These are phyloP conservation scores for Cytospora piceicola DNA, from an alignment of 2,329 filamentous ascomycete species.

Conservation along the genomic window DNA sequence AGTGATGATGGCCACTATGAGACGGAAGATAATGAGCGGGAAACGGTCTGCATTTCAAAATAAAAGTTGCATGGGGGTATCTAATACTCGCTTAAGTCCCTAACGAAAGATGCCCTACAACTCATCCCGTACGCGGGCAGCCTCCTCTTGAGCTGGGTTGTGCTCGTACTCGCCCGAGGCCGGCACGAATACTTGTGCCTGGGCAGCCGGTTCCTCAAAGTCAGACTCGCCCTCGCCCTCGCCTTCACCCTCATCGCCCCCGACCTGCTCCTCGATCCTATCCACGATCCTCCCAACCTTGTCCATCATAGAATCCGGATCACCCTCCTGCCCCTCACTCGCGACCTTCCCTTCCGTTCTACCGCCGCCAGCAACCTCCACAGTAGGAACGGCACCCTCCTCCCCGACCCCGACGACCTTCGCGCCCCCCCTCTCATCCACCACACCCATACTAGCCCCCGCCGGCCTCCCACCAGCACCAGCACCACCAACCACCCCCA, in stretches of 20 bases:
- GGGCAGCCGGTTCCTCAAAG: conserved; percentile 16
- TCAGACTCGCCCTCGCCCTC: neutral
- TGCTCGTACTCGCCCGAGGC: conserved; percentile 32
- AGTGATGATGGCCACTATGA: neutral
- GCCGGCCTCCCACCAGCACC: conserved; percentile 29
- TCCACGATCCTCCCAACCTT: conserved; percentile 60
- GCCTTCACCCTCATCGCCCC: conserved; percentile 5
- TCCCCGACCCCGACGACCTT: conserved; percentile 39
- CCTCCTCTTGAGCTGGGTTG: conserved; percentile 40
- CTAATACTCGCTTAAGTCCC: neutral
- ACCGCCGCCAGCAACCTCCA: conserved; percentile 46
- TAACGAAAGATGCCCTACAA: conserved; percentile 36
- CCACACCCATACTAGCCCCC: conserved; percentile 36
- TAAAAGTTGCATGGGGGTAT: neutral
- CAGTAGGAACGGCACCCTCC: conserved; percentile 53
- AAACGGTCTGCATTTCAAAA: neutral
- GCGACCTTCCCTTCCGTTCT: conserved; percentile 35
- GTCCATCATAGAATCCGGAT: conserved; percentile 51
- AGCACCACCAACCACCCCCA: conserved; percentile 48
- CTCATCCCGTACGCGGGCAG: conserved; percentile 44
- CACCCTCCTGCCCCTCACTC: conserved; percentile 33
- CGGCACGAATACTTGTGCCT: conserved; percentile 14
- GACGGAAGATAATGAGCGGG: neutral
- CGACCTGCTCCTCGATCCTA: conserved; percentile 31
- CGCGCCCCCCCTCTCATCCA: conserved; percentile 32